phyloP scores from a whole-genome alignment of 2,329 filamentous ascomycete species.

The Apiospora hydei region DNA sequence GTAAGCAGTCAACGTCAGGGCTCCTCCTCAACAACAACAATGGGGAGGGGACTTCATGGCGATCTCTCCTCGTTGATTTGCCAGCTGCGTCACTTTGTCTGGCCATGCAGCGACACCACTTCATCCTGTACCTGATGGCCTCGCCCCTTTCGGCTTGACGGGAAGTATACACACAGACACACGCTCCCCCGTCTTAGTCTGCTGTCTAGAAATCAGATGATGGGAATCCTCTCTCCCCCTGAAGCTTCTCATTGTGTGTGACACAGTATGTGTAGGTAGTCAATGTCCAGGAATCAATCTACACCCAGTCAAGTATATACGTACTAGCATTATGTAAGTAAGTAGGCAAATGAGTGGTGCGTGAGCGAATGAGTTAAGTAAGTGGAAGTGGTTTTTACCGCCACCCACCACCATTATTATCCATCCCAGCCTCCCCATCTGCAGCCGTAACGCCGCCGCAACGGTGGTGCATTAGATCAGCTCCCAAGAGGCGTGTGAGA shows the following conservation, averaged over 20 bases:
- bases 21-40: not conserved
- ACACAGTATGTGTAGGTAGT: not conserved
- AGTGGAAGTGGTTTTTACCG: not conserved
- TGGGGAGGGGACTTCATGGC: not conserved
- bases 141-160: not conserved
- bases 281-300: not conserved
- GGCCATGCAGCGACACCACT: not conserved
- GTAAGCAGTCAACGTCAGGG: not conserved
- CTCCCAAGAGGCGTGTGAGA: conserved; percentile 8
- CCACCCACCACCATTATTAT: not conserved
- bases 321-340: not conserved
- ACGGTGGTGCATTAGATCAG: conserved; percentile 21
- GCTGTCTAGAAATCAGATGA: conserved; percentile 2
- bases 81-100: no score
- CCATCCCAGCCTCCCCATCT: not conserved
- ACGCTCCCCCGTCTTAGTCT: not conserved
- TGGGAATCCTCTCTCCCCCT: not conserved
- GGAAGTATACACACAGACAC: conserved; percentile 14
- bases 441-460: not conserved
- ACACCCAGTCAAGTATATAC: not conserved
- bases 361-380: not conserved
- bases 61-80: not conserved
- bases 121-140: not conserved
- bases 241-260: not conserved
- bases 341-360: not conserved